phyloP scores from a whole-genome alignment of 768 basidiomycete genomes.

The Hirschioporus abietinus region DNA sequence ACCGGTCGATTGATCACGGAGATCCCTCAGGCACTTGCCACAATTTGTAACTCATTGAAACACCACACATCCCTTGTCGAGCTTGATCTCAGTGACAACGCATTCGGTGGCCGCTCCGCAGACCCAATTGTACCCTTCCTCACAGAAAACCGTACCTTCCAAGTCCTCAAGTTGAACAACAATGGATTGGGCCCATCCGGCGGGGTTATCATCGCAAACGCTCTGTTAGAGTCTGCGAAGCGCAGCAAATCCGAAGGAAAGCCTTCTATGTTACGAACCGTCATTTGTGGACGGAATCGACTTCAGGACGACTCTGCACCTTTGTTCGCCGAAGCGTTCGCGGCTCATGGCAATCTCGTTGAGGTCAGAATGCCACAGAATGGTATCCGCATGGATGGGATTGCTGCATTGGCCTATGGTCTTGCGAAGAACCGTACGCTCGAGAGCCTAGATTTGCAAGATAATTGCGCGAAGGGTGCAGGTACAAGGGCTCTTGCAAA shows the following conservation, averaged over 20 bases:
- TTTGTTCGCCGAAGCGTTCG: conserved; percentile 85
- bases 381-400: conserved; percentile 91
- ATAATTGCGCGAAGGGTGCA: conserved; percentile 72
- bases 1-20: conserved; percentile 94
- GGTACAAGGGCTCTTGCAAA: conserved; percentile 54
- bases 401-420: conserved; percentile 71
- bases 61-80: conserved; percentile 77
- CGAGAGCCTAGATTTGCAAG: conserved; percentile 84
- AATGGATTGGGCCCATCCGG: conserved; percentile 93
- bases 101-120: conserved; percentile 92
- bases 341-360: conserved; percentile 70
- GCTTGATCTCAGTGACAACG: conserved; percentile 92
- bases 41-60: conserved; percentile 83
- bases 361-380: conserved; percentile 97
- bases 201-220: conserved; percentile 79
- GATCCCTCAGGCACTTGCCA: conserved; percentile 84
- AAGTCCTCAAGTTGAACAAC: conserved; percentile 88
- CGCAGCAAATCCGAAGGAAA: conserved; percentile 61
- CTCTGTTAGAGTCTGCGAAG: conserved; percentile 70
- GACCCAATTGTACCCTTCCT: conserved; percentile 92
- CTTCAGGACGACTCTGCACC: conserved; percentile 84
- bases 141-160: conserved; percentile 73
- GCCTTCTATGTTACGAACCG: conserved; percentile 63
- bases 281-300: conserved; percentile 95
- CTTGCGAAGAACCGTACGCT: conserved; percentile 62